phyloP scores from a whole-genome alignment of 345 rosid species.

The Lagerstroemia speciosa region DNA sequence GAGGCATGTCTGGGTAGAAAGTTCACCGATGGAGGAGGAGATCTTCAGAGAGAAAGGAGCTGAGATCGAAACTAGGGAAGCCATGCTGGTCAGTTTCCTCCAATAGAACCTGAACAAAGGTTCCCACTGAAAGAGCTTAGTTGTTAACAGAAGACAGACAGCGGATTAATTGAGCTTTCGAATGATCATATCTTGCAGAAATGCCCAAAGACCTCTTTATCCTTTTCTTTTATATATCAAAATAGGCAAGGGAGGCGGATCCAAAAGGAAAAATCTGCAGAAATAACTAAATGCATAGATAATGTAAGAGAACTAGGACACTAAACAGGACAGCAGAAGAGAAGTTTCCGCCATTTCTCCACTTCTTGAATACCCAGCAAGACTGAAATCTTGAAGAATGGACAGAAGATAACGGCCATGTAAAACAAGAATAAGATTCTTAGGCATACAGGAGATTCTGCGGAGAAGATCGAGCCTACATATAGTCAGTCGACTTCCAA shows the following conservation, averaged over 20 bases:
- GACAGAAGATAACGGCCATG: no score
- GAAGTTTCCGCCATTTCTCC: background rate
- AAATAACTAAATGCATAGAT: background rate
- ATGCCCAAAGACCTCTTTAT: background rate
- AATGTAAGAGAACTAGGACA: background rate
- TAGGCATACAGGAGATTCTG: background rate
- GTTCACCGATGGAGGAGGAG: conserved; percentile 24
- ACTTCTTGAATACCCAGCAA: background rate
- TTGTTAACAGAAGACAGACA: background rate
- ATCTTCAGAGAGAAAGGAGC: conserved; percentile 46
- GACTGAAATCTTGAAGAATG: background rate
- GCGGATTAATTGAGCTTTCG: background rate
- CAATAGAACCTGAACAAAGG: conserved; percentile 34
- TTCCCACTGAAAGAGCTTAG: background rate
- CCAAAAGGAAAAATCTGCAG: background rate
- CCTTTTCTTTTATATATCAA: no score
- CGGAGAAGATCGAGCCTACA: no score
- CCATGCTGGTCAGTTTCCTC: conserved; percentile 34
- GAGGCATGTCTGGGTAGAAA: conserved; percentile 20
- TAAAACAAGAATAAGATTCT: background rate
- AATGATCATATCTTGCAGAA: background rate
- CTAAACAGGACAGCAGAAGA: background rate
- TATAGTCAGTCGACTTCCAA: no score
- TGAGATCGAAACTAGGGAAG: conserved; percentile 41
- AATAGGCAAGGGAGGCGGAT: no score